These are phyloP conservation scores for Trichoderma asperellum DNA, from an alignment of 2,329 filamentous ascomycete species.

Conservation along the genomic window DNA sequence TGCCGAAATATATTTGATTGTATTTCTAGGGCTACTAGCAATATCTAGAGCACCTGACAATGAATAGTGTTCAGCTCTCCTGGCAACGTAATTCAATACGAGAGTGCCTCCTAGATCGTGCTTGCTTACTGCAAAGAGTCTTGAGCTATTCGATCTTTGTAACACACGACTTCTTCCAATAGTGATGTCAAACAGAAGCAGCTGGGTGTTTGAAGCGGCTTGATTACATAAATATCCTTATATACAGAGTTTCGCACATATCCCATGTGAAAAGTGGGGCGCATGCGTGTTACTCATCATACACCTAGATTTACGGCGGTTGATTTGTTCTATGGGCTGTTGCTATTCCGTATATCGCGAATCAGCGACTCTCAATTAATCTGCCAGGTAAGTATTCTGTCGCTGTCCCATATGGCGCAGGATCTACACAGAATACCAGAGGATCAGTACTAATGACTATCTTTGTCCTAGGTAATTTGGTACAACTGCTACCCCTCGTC, in stretches of 20 bases:
- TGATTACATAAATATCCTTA: slow-evolving; percentile 13
- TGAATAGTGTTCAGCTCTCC: neutral
- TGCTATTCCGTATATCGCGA: slow-evolving; percentile 16
- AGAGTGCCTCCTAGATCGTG: neutral
- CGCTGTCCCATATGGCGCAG: neutral
- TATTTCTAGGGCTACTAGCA: neutral
- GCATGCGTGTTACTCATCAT: slow-evolving; percentile 3
- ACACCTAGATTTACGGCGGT: neutral
- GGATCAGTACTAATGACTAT: neutral
- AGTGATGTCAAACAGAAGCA: neutral
- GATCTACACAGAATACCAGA: neutral
- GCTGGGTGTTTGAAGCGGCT: neutral
- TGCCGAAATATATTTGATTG: neutral
- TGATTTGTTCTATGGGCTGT: slow-evolving; percentile 13
- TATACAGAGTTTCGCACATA: neutral
- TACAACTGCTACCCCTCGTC: neutral
- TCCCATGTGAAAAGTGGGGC: neutral
- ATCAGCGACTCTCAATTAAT: slow-evolving; percentile 7
- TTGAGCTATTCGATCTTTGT: neutral
- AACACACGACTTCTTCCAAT: neutral
- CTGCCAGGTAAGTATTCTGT: neutral
- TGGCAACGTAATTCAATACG: neutral
- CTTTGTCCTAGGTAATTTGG: neutral
- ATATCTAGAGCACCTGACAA: neutral
- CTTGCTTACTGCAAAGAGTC: neutral